Base-by-base conservation (phyloP, 2,329 filamentous ascomycete species). In the Coniochaeta hoffmannii region DNA sequence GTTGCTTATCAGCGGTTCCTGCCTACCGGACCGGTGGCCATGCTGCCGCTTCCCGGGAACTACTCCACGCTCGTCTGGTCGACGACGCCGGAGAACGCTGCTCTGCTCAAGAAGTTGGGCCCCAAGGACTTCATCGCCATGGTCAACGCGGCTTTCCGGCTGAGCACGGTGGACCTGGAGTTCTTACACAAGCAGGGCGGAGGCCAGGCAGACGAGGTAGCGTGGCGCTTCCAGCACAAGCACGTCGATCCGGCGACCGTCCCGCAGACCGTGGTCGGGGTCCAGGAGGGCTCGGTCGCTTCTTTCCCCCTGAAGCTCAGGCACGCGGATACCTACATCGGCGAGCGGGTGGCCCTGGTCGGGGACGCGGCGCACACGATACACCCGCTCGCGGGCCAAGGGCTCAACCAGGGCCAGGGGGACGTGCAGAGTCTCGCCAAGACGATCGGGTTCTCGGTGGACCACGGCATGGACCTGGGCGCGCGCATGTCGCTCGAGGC, bases 291-390 rank as follows among this genome's bases (percentile, higher is more conserved):
- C 62, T 90, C 84, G 17, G 77, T 95, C 14, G 93, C 94, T 1
- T 92, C 89, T 0, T 99, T 99, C 71, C 94, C 94, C 0, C 81
- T 99, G 17, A 89, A 88, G 66, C 79, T 97, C 75, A 86, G 92
- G 28, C 94, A 99, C 68, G 92, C 93, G n/a, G 89, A 95, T 65
- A 90, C 89, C 1, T 99, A 99, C 68, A 88, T 89, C 41, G 88
- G 86, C 36, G 90, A 96, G 65, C 87, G 94, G n/a, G 78, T 97
- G 9, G 94, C 92, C 1, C 81, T 99, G 1, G 84, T 99, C 34
- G 94, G 94, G 58, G 94, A 99, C 62, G 94, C 94, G 1, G 94
- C 94, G 8, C 94, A 99, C 69, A 96, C 92, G 1, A 86, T 96
- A 61, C 94, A 99, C 69, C 94, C 94, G 0, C 85, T 99, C 4